Conservation (phyloP, 345 rosid species). For the Rhodamnia rubescens region DNA sequence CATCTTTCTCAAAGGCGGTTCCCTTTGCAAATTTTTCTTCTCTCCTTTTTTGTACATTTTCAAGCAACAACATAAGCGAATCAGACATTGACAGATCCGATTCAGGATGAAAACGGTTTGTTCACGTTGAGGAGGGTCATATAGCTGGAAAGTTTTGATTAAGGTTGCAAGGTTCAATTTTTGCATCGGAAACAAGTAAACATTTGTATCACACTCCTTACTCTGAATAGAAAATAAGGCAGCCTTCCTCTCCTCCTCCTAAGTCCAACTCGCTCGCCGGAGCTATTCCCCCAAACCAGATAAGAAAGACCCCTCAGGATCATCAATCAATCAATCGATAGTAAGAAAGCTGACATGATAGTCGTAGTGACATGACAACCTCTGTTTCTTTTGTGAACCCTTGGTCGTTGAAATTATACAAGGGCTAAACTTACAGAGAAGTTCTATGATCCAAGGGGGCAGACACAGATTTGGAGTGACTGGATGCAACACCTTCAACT, state of each 20-base stretch:
- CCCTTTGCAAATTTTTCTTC: background rate
- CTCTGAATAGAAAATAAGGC: background rate
- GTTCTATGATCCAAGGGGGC: background rate
- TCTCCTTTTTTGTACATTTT: background rate
- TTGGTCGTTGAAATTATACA: background rate
- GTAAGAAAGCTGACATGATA: background rate
- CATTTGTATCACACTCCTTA: background rate
- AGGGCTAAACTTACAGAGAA: background rate
- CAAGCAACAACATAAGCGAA: background rate
- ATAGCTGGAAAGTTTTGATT: background rate
- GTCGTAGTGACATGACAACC: background rate
- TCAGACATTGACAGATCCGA: background rate
- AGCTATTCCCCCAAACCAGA: background rate
- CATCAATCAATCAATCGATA: background rate
- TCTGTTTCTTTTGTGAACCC: background rate
- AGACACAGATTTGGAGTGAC: background rate
- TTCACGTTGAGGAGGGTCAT: background rate
- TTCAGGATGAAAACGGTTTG: background rate
- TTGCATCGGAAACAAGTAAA: background rate
- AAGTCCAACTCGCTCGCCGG: fast-evolving
- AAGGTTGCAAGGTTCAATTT: background rate
- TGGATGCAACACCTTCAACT: background rate
- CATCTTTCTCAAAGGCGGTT: background rate
- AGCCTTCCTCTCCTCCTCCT: background rate
- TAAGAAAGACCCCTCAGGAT: background rate